These are phyloP conservation scores for Saccharomycopsis crataegensis DNA, from an alignment of 1,139 yeast genomes.

Conservation along the genomic window DNA sequence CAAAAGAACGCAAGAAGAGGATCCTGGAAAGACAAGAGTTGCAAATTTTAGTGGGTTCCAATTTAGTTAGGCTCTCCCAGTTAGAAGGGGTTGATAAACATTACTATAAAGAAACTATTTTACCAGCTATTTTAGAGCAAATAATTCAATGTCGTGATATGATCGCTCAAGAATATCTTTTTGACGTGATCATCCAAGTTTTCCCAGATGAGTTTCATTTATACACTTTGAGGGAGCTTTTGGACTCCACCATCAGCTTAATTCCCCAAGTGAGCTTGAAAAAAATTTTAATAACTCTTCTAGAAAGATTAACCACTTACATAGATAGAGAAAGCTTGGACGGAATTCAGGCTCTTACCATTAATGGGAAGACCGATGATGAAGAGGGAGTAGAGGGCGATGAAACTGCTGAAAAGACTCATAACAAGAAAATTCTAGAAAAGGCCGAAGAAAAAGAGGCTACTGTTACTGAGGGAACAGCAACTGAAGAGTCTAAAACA, in stretches of 20 bases:
- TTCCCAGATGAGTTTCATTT: constrained; percentile 92
- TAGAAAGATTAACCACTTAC: constrained; percentile 66
- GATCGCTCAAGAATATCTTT: constrained; percentile 82
- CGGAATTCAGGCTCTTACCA: background rate
- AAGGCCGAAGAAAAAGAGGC: background rate
- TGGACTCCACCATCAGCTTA: constrained; percentile 59
- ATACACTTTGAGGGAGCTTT: constrained; percentile 58
- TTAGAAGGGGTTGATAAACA: constrained; percentile 64
- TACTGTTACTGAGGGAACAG: constrained; percentile 3
- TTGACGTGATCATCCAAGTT: constrained; percentile 87
- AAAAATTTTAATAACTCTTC: constrained; percentile 59
- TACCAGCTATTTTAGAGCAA: constrained; percentile 83
- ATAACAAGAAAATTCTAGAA: background rate
- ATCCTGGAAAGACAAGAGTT: constrained; percentile 78
- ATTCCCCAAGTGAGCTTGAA: constrained; percentile 65
- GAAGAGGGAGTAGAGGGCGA: background rate
- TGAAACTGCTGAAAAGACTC: background rate
- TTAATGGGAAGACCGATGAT: background rate
- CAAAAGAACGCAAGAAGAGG: constrained; percentile 71
- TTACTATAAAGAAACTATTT: constrained; percentile 54
- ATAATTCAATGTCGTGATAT: constrained; percentile 88
- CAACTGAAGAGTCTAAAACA: background rate
- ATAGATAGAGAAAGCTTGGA: constrained; percentile 32
- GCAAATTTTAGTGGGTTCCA: constrained; percentile 88
- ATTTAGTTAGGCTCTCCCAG: constrained; percentile 82